These are phyloP conservation scores for Draba incana DNA, from an alignment of 345 rosid species.

Conservation along the genomic window DNA sequence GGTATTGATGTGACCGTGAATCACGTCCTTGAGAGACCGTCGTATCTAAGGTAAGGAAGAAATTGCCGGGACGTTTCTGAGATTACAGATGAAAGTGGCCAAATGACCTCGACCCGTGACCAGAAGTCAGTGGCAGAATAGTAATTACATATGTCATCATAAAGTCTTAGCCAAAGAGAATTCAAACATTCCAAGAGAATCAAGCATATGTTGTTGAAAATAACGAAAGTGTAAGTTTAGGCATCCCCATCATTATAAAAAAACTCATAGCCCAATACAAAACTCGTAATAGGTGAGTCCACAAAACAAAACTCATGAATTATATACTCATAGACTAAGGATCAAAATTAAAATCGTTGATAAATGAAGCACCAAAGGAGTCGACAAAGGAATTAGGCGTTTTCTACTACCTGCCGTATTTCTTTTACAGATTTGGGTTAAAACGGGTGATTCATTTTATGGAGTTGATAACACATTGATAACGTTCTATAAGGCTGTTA, in stretches of 20 bases:
- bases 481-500: no score
- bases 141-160: neutral
- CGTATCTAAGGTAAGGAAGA: constrained; percentile 20
- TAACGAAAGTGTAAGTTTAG: neutral
- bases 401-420: neutral
- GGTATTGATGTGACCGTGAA: constrained; percentile 34
- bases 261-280: constrained; percentile 4
- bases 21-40: constrained; percentile 21
- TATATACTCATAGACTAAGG: no score
- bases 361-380: no score
- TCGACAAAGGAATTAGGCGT: neutral
- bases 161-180: constrained; percentile 9
- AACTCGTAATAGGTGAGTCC: neutral
- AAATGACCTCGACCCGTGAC: constrained; percentile 13
- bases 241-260: neutral
- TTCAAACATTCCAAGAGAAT: constrained; percentile 34
- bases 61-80: constrained; percentile 37
- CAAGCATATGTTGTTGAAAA: constrained; percentile 6
- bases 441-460: no score
- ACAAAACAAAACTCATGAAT: no score
- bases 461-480: no score
- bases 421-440: neutral
- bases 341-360: no score
- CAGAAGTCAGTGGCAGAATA: neutral
- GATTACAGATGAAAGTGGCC: constrained; percentile 14